Percentiles rank a stretch among this genome's conserved stretches.
Conservation (phyloP, 352 stramenopile genomes). For the Phytophthora sojae region DNA sequence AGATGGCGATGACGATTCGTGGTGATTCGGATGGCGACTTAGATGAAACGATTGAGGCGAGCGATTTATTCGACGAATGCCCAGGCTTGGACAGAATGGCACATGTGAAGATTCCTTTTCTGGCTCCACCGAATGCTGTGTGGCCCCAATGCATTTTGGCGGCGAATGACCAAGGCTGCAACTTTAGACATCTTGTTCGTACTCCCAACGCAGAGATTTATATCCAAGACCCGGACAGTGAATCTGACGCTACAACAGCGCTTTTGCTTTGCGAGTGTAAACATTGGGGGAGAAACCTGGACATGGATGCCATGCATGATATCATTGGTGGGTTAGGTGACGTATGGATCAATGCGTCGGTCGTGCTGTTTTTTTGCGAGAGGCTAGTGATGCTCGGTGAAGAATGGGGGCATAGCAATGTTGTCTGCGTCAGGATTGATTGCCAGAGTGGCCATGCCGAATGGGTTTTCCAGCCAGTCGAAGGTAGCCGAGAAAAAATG, state of each 20-base stretch:
- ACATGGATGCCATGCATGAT: background rate
- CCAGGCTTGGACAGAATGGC: too few species aligned
- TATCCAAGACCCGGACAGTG: background rate
- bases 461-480: background rate
- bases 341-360: background rate
- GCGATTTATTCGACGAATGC: too few species aligned
- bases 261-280: background rate
- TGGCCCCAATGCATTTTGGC: too few species aligned
- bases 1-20: too few species aligned
- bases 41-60: too few species aligned
- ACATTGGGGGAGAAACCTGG: background rate
- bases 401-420: background rate
- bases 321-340: background rate
- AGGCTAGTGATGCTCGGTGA: background rate
- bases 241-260: background rate
- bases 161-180: background rate
- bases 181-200: background rate
- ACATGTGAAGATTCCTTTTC: too few species aligned
- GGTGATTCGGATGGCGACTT: too few species aligned
- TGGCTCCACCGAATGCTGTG: too few species aligned
- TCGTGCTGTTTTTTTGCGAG: background rate
- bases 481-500: background rate
- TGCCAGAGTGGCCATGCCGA: background rate
- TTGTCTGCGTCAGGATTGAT: background rate
- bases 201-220: background rate